Base-by-base conservation (phyloP, 1,139 yeast species). In the Saccharomyces hybrid region DNA sequence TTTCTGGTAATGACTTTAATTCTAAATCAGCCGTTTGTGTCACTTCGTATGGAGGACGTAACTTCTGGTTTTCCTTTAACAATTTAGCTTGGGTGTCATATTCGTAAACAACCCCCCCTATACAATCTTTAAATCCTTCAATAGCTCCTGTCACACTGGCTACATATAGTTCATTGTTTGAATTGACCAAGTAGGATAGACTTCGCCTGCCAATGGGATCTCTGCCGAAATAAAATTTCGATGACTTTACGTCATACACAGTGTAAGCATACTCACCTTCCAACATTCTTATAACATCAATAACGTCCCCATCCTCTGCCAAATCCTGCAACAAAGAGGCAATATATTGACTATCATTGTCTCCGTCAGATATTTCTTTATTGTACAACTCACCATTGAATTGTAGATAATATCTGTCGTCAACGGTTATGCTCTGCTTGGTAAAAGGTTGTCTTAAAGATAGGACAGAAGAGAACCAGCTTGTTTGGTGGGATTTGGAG, bases 371-470 rank as follows among this genome's bases (percentile, higher is more conserved):
- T 5, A 86, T 79, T 38, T 79, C 83, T 0, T 69, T 64, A 60
- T 84, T 84, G 67, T 91, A 91, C 13, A 90, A 72, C 66, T 91
- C 98, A 0, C 98, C 99, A 68, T 93, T 93, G 71, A 86, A 93
- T 64, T 88, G 97, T 14, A 84, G 60, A 0, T 76, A 63, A 47
- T 59, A 83, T 55, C 64, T 71, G 51, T 67, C 68, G 7, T 67
- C 70, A 16, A 62, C 62, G 3, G 46, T 56, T 9, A 79, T 58
- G 0, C 98, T 97, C 69, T 93, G 98, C 27, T 71, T 62, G 0
- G 87, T 81, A 60, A 88, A 80, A 0, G 98, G 98, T 42, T 79
- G 79, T 55, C 98, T 75, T 47, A 93, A 72, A 0, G 96, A 85
- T 26, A 93, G 73, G 0, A 93, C 88, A 0, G 97, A 86, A 76